Conservation (phyloP, 495 filamentous ascomycete genomes). For the Bombardia bombarda region DNA sequence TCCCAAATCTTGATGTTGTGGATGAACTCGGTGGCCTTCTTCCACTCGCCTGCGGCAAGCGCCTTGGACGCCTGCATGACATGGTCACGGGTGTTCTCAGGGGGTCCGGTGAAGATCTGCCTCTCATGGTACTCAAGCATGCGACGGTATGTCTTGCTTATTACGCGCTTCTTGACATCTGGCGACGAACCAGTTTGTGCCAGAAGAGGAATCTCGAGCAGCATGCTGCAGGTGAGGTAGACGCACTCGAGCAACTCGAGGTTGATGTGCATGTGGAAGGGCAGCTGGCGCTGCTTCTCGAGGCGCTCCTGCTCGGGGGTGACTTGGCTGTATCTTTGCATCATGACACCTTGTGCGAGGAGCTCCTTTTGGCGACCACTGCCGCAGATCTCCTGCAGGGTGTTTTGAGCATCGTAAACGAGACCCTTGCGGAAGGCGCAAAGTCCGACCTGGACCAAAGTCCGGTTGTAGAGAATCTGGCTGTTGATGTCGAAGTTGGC, state of each 20-base stretch:
- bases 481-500: constrained; percentile 89
- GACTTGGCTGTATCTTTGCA: constrained; percentile 90
- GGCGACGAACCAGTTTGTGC: constrained; percentile 94
- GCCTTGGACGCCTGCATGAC: constrained; percentile 98
- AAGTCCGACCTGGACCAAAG: constrained; percentile 93
- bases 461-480: constrained; percentile 98
- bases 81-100: constrained; percentile 97
- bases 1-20: constrained; percentile 99
- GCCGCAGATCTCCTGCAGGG: constrained; percentile 94
- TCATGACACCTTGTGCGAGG: constrained; percentile 93
- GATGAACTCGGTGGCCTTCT: constrained; percentile 86
- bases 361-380: constrained; percentile 96
- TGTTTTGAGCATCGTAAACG: constrained; percentile 94
- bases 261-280: constrained; percentile 99
- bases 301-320: constrained; percentile 95
- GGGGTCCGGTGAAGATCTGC: constrained; percentile 96
- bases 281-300: constrained; percentile 90
- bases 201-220: constrained; percentile 93
- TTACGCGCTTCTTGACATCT: constrained; percentile 94
- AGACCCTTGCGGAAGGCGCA: constrained; percentile 96
- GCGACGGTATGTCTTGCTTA: constrained; percentile 98
- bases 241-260: constrained; percentile 96
- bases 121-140: constrained; percentile 99
- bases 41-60: constrained; percentile 94
- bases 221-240: constrained; percentile 97